A percentile compares a stretch with the other conserved stretches of the same genome.
These are phyloP conservation scores for Colletotrichum cordylinicola DNA, from an alignment of 2,329 filamentous ascomycete genomes.

Conservation along the genomic window DNA sequence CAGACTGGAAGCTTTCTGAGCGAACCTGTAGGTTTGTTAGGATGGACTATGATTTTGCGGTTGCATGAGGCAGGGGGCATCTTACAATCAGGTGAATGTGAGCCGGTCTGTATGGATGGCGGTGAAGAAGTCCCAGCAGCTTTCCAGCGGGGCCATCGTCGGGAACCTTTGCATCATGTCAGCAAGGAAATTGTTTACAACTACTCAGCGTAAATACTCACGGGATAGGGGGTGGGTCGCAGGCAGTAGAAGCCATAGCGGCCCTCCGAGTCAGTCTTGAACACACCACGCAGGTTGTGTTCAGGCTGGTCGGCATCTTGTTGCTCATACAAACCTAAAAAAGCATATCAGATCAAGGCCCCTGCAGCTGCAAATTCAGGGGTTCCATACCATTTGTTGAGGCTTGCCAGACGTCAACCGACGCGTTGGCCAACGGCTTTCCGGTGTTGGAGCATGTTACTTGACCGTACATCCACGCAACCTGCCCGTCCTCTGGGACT, in stretches of 20 bases:
- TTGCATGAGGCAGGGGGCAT: neutral
- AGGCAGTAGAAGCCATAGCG: slow-evolving; percentile 63
- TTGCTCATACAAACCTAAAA: slow-evolving; percentile 57
- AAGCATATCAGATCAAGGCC: neutral
- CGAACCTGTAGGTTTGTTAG: slow-evolving; percentile 33
- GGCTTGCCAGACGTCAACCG: slow-evolving; percentile 82
- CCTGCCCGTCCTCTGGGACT: slow-evolving; percentile 53
- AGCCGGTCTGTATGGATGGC: slow-evolving; percentile 62
- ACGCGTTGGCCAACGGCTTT: slow-evolving; percentile 67
- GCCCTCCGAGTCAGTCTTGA: slow-evolving; percentile 67
- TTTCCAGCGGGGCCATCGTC: slow-evolving; percentile 58
- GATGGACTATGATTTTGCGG: neutral
- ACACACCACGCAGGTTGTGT: slow-evolving; percentile 71
- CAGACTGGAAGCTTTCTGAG: slow-evolving; percentile 65
- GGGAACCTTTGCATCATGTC: slow-evolving; percentile 32
- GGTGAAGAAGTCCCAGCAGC: slow-evolving; percentile 58
- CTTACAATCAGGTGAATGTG: slow-evolving; percentile 65
- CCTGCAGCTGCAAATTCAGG: no score
- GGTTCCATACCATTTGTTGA: slow-evolving; percentile 67
- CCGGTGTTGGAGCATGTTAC: slow-evolving; percentile 63
- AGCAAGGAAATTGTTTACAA: neutral
- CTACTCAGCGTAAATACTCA: neutral
- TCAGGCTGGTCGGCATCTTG: slow-evolving; percentile 67
- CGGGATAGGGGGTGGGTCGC: slow-evolving; percentile 53
- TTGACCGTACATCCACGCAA: slow-evolving; percentile 69